phyloP scores from a whole-genome alignment of 805 yeast species.

The Lipomyces spencermartinsiae region DNA sequence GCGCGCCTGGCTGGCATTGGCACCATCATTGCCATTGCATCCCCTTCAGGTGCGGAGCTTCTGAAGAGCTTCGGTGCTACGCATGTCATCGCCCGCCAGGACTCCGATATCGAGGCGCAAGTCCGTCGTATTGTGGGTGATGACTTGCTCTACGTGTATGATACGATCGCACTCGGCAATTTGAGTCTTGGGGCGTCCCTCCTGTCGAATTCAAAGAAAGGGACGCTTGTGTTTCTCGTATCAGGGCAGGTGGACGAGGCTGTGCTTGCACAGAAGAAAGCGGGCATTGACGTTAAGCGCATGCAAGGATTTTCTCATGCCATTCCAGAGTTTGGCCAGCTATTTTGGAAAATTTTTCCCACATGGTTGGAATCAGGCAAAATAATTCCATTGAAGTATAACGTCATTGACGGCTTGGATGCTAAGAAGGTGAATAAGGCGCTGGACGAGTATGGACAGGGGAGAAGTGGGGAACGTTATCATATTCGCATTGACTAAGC shows the following conservation, averaged over 20 bases:
- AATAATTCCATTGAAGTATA: neutral
- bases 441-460: neutral
- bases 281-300: neutral
- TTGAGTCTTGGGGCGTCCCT: neutral
- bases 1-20: conserved; percentile 5
- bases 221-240: neutral
- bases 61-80: neutral
- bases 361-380: neutral
- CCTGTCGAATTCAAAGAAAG: conserved; percentile 1
- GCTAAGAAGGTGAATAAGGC: neutral
- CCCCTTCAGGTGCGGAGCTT: neutral
- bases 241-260: conserved; percentile 4
- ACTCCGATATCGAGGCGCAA: neutral
- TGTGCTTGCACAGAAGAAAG: neutral
- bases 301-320: neutral
- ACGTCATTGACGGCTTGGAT: conserved; percentile 6
- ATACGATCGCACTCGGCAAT: neutral
- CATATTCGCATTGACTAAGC: neutral
- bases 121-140: neutral
- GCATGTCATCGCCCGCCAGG: conserved; percentile 1
- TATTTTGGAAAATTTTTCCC: neutral
- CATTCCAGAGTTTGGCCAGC: conserved; percentile 5
- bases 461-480: neutral
- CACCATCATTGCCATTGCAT: conserved; percentile 1
- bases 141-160: conserved; percentile 4